These are phyloP conservation scores for Colletotrichum neosansevieriae DNA, from an alignment of 2,329 filamentous ascomycete species.

Conservation along the genomic window DNA sequence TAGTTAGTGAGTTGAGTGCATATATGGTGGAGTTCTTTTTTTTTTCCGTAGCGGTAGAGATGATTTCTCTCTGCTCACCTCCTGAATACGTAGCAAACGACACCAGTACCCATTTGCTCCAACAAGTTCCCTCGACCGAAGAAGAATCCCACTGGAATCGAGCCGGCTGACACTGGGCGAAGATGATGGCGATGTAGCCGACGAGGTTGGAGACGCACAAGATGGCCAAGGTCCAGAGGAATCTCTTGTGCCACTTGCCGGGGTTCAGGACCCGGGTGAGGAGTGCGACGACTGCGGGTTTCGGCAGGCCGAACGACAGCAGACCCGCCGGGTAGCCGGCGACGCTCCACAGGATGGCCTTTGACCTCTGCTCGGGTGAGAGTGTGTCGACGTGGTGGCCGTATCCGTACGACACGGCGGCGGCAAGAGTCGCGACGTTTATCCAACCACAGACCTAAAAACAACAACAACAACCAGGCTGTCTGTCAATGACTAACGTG, in stretches of 20 bases:
- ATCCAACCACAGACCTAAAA: slow-evolving; percentile 45
- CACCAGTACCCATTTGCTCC: slow-evolving; percentile 51
- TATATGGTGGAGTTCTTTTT: too few relatives aligned
- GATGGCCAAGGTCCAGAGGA: slow-evolving; percentile 53
- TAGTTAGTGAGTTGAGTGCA: too few relatives aligned
- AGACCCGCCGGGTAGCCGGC: slow-evolving; percentile 53
- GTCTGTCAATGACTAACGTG: too few relatives aligned
- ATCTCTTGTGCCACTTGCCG: slow-evolving; percentile 46
- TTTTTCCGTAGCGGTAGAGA: neutral
- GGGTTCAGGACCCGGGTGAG: slow-evolving; percentile 55
- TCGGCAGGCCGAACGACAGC: slow-evolving; percentile 55
- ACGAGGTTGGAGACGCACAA: slow-evolving; percentile 48
- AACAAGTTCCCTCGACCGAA: slow-evolving; percentile 49
- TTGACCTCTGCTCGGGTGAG: slow-evolving; percentile 45
- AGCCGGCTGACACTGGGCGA: slow-evolving; percentile 56
- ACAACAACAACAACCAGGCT: too few relatives aligned
- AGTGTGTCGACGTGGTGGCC: slow-evolving; percentile 54
- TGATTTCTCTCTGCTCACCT: slow-evolving; percentile 47
- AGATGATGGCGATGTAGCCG: slow-evolving; percentile 54
- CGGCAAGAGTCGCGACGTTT: slow-evolving; percentile 50
- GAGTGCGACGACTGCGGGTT: slow-evolving; percentile 55
- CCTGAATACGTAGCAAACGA: slow-evolving; percentile 55
- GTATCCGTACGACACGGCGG: slow-evolving; percentile 52
- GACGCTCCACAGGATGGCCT: slow-evolving; percentile 51
- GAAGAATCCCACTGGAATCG: slow-evolving; percentile 54